Evolutionary conservation across 257 asterid species (phyloP).

Genomic region (Solanum boliviense): DNA sequence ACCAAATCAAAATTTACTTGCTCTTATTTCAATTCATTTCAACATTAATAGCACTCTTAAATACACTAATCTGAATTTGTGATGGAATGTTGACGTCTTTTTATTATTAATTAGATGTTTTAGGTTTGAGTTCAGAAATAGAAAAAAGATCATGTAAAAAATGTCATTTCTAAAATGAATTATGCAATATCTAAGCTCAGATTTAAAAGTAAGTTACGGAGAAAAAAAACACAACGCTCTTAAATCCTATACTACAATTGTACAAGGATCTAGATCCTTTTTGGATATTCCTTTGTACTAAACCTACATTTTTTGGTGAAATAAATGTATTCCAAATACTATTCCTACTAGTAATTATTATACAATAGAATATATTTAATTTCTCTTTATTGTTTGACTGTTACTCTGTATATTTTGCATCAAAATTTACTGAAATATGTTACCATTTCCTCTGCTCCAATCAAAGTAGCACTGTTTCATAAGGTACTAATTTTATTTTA

Average conservation of each 20-base stretch:
- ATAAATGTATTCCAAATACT: neutral
- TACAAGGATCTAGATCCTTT: neutral
- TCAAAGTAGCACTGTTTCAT: neutral
- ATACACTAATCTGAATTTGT: neutral
- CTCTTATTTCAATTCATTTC: neutral
- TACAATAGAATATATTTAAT: neutral
- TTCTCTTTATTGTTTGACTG: neutral
- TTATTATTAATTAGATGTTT: too few species aligned
- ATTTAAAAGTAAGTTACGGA: too few species aligned
- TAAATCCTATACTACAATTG: neutral
- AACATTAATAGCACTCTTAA: neutral
- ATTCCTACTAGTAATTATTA: neutral
- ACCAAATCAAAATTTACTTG: neutral
- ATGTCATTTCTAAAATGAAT: too few species aligned
- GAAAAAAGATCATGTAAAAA: too few species aligned
- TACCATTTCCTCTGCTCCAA: neutral
- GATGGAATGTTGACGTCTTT: neutral
- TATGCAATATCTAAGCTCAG: rapidly evolving
- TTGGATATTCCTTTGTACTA: neutral
- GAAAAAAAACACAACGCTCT: neutral
- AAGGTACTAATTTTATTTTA: neutral
- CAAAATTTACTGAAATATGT: neutral
- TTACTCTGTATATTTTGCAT: neutral
- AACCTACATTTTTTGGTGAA: neutral
- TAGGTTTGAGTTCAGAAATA: rapidly evolving